Base-by-base conservation (phyloP, 179 eudicot species). In the Nepenthes alata region DNA sequence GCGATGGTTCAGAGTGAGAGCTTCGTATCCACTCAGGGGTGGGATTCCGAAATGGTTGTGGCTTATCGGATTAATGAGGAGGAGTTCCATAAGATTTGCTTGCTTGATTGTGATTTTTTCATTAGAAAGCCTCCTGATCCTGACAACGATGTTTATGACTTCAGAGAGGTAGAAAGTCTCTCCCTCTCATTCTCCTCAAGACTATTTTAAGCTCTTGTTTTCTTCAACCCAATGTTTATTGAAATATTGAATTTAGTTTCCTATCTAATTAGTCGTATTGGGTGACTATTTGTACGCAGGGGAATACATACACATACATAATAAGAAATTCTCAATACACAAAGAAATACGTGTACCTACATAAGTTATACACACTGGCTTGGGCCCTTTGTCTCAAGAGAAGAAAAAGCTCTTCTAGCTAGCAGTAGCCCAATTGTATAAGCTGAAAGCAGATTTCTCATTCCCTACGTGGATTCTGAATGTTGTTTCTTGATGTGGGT, bases 81-180 rank as follows among this genome's bases (percentile, higher is more conserved):
- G 0, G 95, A 86, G 75, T 91, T 91, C 78, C 96, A 91, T 66
- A 91, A 89, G 80, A 75, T 91, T 68, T 71, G 80, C 49, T 72
- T 91, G 66, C 53, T 77, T 59, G 88, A 89, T 68, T 91, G 98
- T 55, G 98, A 91, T 77, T 89, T 91, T 74, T 89, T 91, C 58
- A 86, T 91, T n/a, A 60, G 96, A 48, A 91, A 76, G 60, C 91
- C 98, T 14, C 95, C 87, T 37, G 96, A 89, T 51, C 98, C 95
- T 58, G 98, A 91, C 68, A 72, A 74, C 57, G 98, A 89, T 76
- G 96, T 89, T 8, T 91, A 78, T 36, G 98, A 91, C 66, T 91
- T 91, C 57, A 72, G 95, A 47, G 98, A 91, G 96, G 97, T 91
- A 55, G 3, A 25, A 9, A 10, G 9, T 2, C 34, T 55, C 37